Percentiles rank a stretch among this genome's conserved stretches.
Evolutionary conservation across 2,329 filamentous ascomycete species (phyloP).

Genomic region (Macrophomina pseudophaseolina): DNA sequence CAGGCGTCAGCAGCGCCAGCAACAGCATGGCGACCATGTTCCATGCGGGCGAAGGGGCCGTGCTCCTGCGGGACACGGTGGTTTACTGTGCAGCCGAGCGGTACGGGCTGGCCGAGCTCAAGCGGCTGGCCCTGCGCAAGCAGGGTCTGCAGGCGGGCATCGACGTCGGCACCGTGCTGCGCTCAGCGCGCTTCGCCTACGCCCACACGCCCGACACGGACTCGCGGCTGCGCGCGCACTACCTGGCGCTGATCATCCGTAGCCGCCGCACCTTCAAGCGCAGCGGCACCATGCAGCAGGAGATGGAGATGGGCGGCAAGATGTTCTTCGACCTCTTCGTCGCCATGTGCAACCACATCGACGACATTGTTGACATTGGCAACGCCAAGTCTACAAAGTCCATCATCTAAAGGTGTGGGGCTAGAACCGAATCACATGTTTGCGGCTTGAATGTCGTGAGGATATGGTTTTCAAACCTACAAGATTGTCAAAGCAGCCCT

Average conservation of each 20-base stretch:
- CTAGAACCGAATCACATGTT: not conserved
- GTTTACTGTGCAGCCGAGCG: slow-evolving; percentile 92
- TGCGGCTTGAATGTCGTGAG: slow-evolving; percentile 3
- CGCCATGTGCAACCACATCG: slow-evolving; percentile 96
- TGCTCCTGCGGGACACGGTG: slow-evolving; percentile 88
- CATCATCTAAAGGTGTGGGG: slow-evolving; percentile 48
- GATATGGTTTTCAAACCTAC: not conserved
- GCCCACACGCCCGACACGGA: slow-evolving; percentile 93
- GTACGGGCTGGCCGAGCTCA: slow-evolving; percentile 90
- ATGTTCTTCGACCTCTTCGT: slow-evolving; percentile 99
- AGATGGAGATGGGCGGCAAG: slow-evolving; percentile 94
- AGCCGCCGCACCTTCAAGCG: slow-evolving; percentile 97
- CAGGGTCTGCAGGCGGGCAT: slow-evolving; percentile 93
- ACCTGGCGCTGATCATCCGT: slow-evolving; percentile 95
- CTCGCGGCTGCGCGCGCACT: slow-evolving; percentile 91
- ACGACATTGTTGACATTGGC: slow-evolving; percentile 86
- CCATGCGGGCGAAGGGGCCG: slow-evolving; percentile 73
- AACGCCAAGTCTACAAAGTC: slow-evolving; percentile 20
- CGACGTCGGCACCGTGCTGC: slow-evolving; percentile 87
- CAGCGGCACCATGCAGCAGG: slow-evolving; percentile 97
- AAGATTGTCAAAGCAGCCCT: slow-evolving; percentile 12
- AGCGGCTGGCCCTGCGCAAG: slow-evolving; percentile 89
- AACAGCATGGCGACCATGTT: slow-evolving; percentile 76
- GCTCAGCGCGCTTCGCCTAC: slow-evolving; percentile 93
- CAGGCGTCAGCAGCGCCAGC: slow-evolving; percentile 34